Conservation (phyloP, 2,329 filamentous ascomycete species). For the Alternaria triticimaculans region DNA sequence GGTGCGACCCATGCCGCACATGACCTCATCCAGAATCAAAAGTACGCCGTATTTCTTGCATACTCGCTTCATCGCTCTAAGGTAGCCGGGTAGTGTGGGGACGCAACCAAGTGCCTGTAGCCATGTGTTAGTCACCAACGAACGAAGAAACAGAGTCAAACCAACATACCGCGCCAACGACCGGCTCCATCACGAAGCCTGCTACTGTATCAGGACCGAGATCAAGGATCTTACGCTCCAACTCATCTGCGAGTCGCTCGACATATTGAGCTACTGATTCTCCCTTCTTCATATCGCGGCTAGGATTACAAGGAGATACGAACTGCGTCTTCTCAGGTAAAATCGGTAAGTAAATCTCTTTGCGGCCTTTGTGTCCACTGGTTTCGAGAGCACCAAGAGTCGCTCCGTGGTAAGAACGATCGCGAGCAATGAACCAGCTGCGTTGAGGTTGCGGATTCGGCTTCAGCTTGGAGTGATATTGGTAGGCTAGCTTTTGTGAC, state of each 20-base stretch:
- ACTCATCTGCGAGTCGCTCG: constrained; percentile 64
- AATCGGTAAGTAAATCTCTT: constrained; percentile 67
- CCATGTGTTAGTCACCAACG: background rate
- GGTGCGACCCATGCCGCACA: constrained; percentile 70
- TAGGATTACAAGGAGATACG: constrained; percentile 72
- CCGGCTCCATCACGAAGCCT: constrained; percentile 75
- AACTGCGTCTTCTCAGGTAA: constrained; percentile 63
- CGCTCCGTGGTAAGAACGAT: constrained; percentile 73
- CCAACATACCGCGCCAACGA: constrained; percentile 72
- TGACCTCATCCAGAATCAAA: constrained; percentile 80
- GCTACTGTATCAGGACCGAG: constrained; percentile 71
- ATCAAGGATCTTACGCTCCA: constrained; percentile 69
- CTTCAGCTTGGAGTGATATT: constrained; percentile 67
- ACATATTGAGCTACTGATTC: constrained; percentile 69
- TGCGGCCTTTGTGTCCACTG: constrained; percentile 67
- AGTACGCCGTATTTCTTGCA: constrained; percentile 76
- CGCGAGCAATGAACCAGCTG: constrained; percentile 67
- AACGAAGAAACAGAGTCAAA: background rate
- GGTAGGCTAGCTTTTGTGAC: constrained; percentile 69
- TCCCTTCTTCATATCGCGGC: constrained; percentile 59
- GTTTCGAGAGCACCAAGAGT: constrained; percentile 72
- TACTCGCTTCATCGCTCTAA: constrained; percentile 69
- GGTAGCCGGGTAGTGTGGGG: constrained; percentile 70
- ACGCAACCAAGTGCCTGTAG: constrained; percentile 71
- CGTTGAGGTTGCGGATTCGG: constrained; percentile 59